Evolutionary conservation across 2,329 filamentous ascomycete genomes (phyloP).

Genomic region (Ascochyta pisi): DNA sequence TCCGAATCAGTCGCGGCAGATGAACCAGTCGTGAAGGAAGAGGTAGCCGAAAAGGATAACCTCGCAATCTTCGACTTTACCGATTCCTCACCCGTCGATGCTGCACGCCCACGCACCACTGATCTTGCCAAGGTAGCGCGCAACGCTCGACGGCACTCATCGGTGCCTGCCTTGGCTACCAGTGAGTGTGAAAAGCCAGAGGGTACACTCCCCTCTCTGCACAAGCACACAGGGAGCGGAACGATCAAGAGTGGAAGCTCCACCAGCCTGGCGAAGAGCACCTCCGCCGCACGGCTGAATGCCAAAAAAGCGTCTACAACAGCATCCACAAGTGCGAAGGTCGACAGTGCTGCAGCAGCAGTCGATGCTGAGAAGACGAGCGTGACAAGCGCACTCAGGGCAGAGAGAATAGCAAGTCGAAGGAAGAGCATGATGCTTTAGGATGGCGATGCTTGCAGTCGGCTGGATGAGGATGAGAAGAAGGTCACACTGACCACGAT

Average conservation of each 20-base stretch:
- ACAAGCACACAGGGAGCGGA: conserved; percentile 39
- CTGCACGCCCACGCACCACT: conserved; percentile 28
- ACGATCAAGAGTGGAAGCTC: conserved; percentile 24
- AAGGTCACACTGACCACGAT: neutral
- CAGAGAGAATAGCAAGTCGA: conserved; percentile 49
- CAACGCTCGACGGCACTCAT: conserved; percentile 43
- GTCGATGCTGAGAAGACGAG: conserved; percentile 14
- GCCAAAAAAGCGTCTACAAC: conserved; percentile 18
- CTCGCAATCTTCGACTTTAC: conserved; percentile 50
- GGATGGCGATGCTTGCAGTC: conserved; percentile 7
- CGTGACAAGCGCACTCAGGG: conserved; percentile 33
- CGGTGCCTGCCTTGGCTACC: conserved; percentile 29
- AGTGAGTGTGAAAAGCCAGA: conserved; percentile 23
- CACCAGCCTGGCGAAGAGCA: conserved; percentile 26
- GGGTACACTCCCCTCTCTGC: conserved; percentile 29
- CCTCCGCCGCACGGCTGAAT: conserved; percentile 19
- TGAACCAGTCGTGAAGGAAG: conserved; percentile 17
- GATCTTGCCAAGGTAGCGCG: conserved; percentile 40
- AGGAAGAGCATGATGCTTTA: conserved; percentile 54
- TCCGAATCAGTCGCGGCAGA: conserved; percentile 9
- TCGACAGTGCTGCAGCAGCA: conserved; percentile 7
- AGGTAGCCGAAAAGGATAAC: conserved; percentile 26
- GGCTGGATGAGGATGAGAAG: neutral
- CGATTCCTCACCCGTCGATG: conserved; percentile 40
- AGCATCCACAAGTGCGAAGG: conserved; percentile 11